Evolutionary conservation across 2,329 filamentous ascomycete species (phyloP).

Genomic region (Pseudocercospora crystallina): DNA sequence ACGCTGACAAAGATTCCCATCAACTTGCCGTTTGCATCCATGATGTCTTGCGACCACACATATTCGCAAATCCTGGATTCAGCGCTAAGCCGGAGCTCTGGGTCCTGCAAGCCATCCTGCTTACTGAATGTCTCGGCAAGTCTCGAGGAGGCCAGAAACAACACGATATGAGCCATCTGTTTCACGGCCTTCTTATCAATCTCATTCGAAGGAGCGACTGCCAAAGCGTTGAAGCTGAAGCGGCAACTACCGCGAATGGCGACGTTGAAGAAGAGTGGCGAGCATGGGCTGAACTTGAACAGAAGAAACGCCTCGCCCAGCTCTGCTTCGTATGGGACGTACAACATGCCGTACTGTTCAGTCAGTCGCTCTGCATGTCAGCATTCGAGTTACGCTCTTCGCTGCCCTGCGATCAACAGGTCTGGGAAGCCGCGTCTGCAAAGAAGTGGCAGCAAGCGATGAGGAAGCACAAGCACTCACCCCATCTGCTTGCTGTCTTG

Average conservation of each 20-base stretch:
- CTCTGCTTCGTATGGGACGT: constrained; percentile 68
- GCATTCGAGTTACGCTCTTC: constrained; percentile 61
- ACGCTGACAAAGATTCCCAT: constrained; percentile 59
- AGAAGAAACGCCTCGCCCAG: constrained; percentile 60
- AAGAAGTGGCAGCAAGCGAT: constrained; percentile 46
- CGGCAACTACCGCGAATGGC: constrained; percentile 36
- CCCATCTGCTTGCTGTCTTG: constrained; percentile 53
- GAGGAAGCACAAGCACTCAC: background rate
- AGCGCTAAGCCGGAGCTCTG: constrained; percentile 60
- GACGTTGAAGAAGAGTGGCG: constrained; percentile 52
- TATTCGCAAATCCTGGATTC: constrained; percentile 60
- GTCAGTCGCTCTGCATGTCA: constrained; percentile 66
- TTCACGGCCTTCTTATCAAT: constrained; percentile 57
- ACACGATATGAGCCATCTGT: constrained; percentile 63
- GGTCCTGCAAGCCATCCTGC: constrained; percentile 61
- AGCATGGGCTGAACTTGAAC: constrained; percentile 56
- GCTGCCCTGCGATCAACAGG: constrained; percentile 54
- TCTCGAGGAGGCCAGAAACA: constrained; percentile 62
- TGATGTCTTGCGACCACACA: constrained; percentile 58
- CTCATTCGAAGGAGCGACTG: constrained; percentile 55
- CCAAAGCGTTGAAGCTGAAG: constrained; percentile 45
- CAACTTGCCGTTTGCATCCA: constrained; percentile 63
- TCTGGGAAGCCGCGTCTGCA: constrained; percentile 60
- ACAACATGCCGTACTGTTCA: constrained; percentile 64
- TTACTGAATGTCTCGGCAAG: constrained; percentile 66